Evolutionary conservation across 108 stramenopile genomes (phyloP), one percentile per base, ranked within the genome.

Genomic region (Cyclostephanos tholiformis): DNA sequence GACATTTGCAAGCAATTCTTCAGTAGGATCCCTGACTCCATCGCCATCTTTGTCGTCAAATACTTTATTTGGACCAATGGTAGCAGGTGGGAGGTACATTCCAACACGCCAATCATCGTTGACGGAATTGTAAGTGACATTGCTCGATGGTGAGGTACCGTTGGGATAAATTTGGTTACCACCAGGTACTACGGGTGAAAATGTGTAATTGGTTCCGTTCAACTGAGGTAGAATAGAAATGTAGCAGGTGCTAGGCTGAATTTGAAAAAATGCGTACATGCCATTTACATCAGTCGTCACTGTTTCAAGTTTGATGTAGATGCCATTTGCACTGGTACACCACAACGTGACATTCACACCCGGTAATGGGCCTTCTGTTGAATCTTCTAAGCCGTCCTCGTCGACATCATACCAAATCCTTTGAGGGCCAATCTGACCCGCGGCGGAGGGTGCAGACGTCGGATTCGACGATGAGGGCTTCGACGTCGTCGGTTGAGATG

Each of bases 21-120:
- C 77, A 44, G 55, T 57, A 8, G 32, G 44, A 25, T 78, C 70
- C n/a, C 60, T 64, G 19, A 52, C 39, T 5, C 67, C 77, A 52
- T 78, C 56, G 6, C 65, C 77, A 71, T 78, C 71, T 23, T 52
- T 65, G 30, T 78, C 77, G 56, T 69, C 61, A 30, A 69, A 77
- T 35, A 77, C 76, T 53, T 48, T 56, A 43, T 77, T 77, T 27
- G 59, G 59, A 17, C 59, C 59, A 60, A 60, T 36, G 36, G 57
- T 58, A 6, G 68, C 57, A 11, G 57, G 56, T 29, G 57, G 69
- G 16, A 65, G 20, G 46, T 53, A 77, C 76, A 77, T 69, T 6
- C 76, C 76, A 8, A 77, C 76, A 66, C 70, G 41, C 61, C 35
- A 62, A 36, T 36, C 61, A 23, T 62, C 36, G 38, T 43, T 39